Evolutionary conservation across 176 grass and related monocot genomes (phyloP), one percentile per base, ranked within the genome.

Genomic region (Lolium rigidum): DNA sequence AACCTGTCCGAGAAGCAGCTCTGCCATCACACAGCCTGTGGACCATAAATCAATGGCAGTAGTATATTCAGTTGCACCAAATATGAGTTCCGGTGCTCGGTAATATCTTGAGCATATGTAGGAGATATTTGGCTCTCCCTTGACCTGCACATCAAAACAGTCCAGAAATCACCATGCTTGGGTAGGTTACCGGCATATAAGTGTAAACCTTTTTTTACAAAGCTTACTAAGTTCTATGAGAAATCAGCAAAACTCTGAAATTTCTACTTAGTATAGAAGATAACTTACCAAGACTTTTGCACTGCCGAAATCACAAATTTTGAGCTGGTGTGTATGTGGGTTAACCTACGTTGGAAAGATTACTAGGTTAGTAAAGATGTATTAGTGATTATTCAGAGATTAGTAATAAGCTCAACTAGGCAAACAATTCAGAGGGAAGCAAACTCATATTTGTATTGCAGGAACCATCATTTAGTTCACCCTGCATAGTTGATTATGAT

Each of bases 21-120:
- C 93, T 75, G 93, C 90, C 93, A 94, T 98, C 17, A 98, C 96
- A 94, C 93, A 98, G 35, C 96, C 93, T 59, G 96, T 92, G 56
- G 96, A 98, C 96, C 96, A 95, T 78, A 98, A 83, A 81, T 98
- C 96, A 86, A 95, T 98, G 79, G 95, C 91, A 24, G 91, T 94
- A 79, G 93, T 98, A 92, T 98, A 98, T 85, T 95, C 95, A 6
- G 91, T 98, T 75, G 95, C 95, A 79, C 96, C 91, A 88, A 98
- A 98, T 87, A 98, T 98, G 39, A 98, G 93, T 86, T 98, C 95
- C 67, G 96, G 96, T 81, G 96, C 96, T 48, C 96, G 89, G 66
- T 98, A 98, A 86, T 98, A 98, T 87, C 96, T 98, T 66, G 96
- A 98, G 74, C 96, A 98, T 95, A 95, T 98, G 82, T 95, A 98